Evolutionary conservation across 176 grass and related monocot species (phyloP), one percentile per base, ranked within the genome.

Genomic region (Paspalum notatum): DNA sequence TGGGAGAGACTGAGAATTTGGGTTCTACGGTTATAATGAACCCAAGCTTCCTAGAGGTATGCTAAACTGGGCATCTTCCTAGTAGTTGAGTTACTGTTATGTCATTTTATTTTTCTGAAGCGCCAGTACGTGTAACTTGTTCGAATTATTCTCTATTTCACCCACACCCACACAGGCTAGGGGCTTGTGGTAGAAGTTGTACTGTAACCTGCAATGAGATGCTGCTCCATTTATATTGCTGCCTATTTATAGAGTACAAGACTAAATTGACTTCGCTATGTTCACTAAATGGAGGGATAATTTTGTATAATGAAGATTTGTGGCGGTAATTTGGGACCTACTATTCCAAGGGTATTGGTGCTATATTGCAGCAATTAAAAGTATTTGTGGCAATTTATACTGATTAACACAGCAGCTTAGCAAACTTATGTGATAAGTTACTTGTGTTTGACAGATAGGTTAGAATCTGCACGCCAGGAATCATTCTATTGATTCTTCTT

Each of bases 31-130:
- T 95, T 82, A 91, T 32, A 67, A 95, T 99, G 96, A 77, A 66
- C 39, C 79, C 88, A 62, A 90, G 92, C 76, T 88, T 93, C 75
- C 80, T 95, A 71, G 88, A 99, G 96, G 96, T 95, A 91, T 86
- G 67, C 51, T 39, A 70, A 78, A 67, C 68, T 45, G 12, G 79
- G 59, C 81, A 42, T 41, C 12, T 25, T 45, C 47, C 43, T 68
- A n/a, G 10, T 52, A 16, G 4, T 17, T 9, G 60, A 59, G 62
- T 69, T 14, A 55, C 56, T 77, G 9, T 39, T 52, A 76, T 72
- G 25, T 9, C 5, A 18, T 5, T 12, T 18, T 51, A 27, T 26
- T 26, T 16, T 61, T 61, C 5, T 27, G 24, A 26, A 32, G 3
- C 6, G 32, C 54, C 22, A 32, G 12, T 62, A 63, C 17, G 61